Evolutionary conservation across 2,329 filamentous ascomycete genomes (phyloP).

Genomic region (Coniosporium uncinatum): DNA sequence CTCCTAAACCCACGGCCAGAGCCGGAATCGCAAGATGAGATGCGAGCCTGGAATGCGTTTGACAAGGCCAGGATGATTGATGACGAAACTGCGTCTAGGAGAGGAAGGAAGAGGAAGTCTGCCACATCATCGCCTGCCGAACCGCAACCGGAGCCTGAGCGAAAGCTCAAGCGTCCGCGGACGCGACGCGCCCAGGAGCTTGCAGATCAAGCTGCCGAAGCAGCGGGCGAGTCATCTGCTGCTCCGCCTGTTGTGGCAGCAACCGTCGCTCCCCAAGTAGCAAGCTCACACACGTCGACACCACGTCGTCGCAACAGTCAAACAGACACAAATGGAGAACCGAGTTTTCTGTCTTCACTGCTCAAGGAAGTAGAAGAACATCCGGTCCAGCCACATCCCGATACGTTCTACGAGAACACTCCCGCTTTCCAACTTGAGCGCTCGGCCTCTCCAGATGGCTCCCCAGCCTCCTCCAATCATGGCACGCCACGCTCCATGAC

Average conservation of each 20-base stretch:
- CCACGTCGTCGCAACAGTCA: too few relatives aligned
- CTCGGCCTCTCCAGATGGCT: conserved; percentile 62
- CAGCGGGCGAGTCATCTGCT: conserved; percentile 2
- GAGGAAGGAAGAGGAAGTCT: conserved; percentile 67
- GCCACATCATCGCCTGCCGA: conserved; percentile 66
- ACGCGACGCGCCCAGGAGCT: conserved; percentile 61
- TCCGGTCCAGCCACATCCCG: conserved; percentile 15
- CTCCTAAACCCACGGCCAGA: conserved; percentile 49
- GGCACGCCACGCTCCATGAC: conserved; percentile 65
- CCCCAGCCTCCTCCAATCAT: conserved; percentile 54
- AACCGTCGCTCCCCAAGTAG: neutral
- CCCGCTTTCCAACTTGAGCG: conserved; percentile 30
- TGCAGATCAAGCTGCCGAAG: conserved; percentile 34
- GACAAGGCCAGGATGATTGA: conserved; percentile 69
- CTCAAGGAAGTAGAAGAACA: conserved; percentile 75
- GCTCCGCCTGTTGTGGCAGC: conserved; percentile 35
- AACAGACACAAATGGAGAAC: conserved; percentile 36
- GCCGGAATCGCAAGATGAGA: conserved; percentile 73
- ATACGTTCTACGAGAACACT: conserved; percentile 33
- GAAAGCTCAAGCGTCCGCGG: conserved; percentile 82
- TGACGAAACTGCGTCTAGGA: conserved; percentile 13
- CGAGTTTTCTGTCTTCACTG: conserved; percentile 82
- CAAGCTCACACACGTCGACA: neutral
- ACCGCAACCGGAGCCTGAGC: conserved; percentile 59
- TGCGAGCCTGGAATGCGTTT: conserved; percentile 84